These are phyloP conservation scores for Brassica incana DNA, from an alignment of 345 rosid genomes.

Conservation along the genomic window DNA sequence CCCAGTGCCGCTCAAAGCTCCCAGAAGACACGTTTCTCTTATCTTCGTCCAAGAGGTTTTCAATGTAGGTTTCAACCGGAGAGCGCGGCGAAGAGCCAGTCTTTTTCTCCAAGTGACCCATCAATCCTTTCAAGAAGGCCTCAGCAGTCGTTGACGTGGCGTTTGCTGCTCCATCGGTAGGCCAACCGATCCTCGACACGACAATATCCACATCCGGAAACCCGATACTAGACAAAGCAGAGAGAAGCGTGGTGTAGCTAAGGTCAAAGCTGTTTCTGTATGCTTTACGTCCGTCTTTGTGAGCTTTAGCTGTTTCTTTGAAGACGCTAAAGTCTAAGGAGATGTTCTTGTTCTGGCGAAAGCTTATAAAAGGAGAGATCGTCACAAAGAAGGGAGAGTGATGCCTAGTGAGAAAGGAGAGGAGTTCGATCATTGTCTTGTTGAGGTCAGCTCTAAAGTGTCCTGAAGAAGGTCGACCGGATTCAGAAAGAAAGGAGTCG, in stretches of 20 bases:
- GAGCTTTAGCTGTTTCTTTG: slow-evolving; percentile 54
- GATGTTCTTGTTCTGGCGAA: slow-evolving; percentile 66
- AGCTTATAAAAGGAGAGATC: slow-evolving; percentile 62
- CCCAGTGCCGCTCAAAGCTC: slow-evolving; percentile 90
- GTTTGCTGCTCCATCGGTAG: slow-evolving; percentile 84
- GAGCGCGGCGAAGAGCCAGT: slow-evolving; percentile 59
- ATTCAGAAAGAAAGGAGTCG: slow-evolving; percentile 65
- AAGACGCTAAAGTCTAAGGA: slow-evolving; percentile 74
- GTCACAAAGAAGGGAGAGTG: slow-evolving; percentile 74
- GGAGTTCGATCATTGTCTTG: slow-evolving; percentile 81
- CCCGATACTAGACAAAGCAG: slow-evolving; percentile 64
- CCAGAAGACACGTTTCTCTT: slow-evolving; percentile 55
- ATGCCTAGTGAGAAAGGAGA: slow-evolving; percentile 62
- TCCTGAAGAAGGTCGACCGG: slow-evolving; percentile 69
- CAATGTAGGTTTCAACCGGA: slow-evolving; percentile 65
- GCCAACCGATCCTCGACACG: slow-evolving; percentile 86
- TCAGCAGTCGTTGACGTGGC: slow-evolving; percentile 61
- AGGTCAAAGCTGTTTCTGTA: slow-evolving; percentile 83
- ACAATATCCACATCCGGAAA: slow-evolving; percentile 63
- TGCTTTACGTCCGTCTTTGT: slow-evolving; percentile 52
- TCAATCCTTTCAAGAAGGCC: slow-evolving; percentile 62
- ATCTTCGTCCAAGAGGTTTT: slow-evolving; percentile 81
- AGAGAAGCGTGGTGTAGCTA: slow-evolving; percentile 61
- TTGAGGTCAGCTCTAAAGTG: slow-evolving; percentile 78
- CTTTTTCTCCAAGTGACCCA: slow-evolving; percentile 62